A percentile compares a stretch with the other conserved stretches of the same genome.
phyloP scores from a whole-genome alignment of 2,329 filamentous ascomycete genomes.

The Alternaria rosae region DNA sequence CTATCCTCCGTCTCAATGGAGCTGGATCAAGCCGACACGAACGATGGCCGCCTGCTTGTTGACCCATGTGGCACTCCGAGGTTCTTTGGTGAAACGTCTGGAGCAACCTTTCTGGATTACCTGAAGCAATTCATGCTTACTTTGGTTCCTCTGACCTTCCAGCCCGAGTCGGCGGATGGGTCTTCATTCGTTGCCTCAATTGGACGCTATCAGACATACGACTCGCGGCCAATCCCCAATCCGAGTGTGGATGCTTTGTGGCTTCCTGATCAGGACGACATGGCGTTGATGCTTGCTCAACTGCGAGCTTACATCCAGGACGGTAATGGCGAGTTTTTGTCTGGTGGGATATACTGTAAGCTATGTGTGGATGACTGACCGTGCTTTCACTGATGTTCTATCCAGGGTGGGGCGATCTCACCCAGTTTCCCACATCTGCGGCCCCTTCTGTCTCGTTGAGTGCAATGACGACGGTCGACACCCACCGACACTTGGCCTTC shows the following conservation, averaged over 20 bases:
- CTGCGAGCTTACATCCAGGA: slow-evolving; percentile 35
- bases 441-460: slow-evolving; percentile 22
- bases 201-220: slow-evolving; percentile 38
- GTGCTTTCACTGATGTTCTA: not conserved
- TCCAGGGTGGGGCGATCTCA: slow-evolving; percentile 35
- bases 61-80: slow-evolving; percentile 27
- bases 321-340: slow-evolving; percentile 29
- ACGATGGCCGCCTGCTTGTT: slow-evolving; percentile 27
- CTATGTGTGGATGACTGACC: not conserved
- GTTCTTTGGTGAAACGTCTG: slow-evolving; percentile 36
- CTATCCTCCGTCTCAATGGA: slow-evolving; percentile 13
- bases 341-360: slow-evolving; percentile 34
- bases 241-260: slow-evolving; percentile 35
- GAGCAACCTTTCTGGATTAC: slow-evolving; percentile 36
- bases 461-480: slow-evolving; percentile 27
- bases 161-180: slow-evolving; percentile 23
- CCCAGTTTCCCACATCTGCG: slow-evolving; percentile 14
- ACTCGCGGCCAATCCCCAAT: slow-evolving; percentile 36
- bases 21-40: slow-evolving; percentile 10
- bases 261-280: slow-evolving; percentile 31
- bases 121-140: slow-evolving; percentile 37
- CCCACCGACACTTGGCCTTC: slow-evolving; percentile 31
- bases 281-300: slow-evolving; percentile 30
- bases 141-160: slow-evolving; percentile 26
- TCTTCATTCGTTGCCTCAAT: slow-evolving; percentile 31